These are phyloP conservation scores for Emergomyces orientalis DNA, from an alignment of 2,329 filamentous ascomycete genomes.

Conservation along the genomic window DNA sequence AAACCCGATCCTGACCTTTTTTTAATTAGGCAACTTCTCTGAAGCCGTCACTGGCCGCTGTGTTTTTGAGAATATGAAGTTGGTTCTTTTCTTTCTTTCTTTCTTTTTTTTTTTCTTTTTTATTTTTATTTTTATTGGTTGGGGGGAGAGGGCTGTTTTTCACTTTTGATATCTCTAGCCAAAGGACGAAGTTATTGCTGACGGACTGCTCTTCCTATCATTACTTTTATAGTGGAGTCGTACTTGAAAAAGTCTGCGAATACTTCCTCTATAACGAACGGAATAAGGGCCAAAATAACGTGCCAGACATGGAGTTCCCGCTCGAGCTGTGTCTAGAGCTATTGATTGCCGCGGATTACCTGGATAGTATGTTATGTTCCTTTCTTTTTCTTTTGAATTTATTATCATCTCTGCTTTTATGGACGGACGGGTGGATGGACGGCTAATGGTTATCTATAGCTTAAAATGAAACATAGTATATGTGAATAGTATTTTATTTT, in stretches of 20 bases:
- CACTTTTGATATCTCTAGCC: neutral
- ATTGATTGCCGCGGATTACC: constrained; percentile 58
- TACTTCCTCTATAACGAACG: constrained; percentile 62
- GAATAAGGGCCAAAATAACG: constrained; percentile 49
- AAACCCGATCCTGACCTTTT: neutral
- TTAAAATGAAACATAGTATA: neutral
- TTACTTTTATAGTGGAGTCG: constrained; percentile 41
- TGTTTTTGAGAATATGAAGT: constrained; percentile 53
- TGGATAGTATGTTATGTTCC: constrained; percentile 36
- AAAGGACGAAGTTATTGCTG: neutral
- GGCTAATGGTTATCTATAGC: neutral
- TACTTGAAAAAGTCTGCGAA: constrained; percentile 61
- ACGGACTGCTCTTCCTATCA: neutral
- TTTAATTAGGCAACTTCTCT: constrained; percentile 47
- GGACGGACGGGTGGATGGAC: neutral
- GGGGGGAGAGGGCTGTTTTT: no score
- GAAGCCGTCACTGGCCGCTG: constrained; percentile 52
- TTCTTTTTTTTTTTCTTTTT: no score
- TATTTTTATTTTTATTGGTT: no score
- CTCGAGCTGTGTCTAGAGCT: constrained; percentile 56
- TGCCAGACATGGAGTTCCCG: constrained; percentile 58
- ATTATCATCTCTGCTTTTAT: neutral
- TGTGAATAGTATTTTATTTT: neutral
- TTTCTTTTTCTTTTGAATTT: neutral
- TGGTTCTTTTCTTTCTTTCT: constrained; percentile 15